Evolutionary conservation across 768 basidiomycete species (phyloP).

Genomic region (Crassisporium funariophilum): DNA sequence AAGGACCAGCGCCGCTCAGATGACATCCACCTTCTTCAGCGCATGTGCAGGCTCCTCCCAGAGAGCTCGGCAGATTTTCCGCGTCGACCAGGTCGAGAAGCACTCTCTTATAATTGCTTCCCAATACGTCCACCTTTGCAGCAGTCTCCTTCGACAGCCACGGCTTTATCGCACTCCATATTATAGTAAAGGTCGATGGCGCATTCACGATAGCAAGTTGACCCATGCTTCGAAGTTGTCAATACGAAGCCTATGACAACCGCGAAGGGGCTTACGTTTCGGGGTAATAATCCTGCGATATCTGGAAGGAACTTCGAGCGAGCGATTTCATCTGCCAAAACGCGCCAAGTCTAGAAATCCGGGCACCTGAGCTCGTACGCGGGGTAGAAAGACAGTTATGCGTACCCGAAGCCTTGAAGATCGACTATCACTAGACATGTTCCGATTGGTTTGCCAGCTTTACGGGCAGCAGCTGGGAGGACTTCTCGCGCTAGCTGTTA

Average conservation of each 20-base stretch:
- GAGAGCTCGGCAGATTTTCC: slow-evolving; percentile 58
- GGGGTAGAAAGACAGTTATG: slow-evolving; percentile 3
- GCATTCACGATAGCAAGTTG: slow-evolving; percentile 73
- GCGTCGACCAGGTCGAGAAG: slow-evolving; percentile 63
- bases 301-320: slow-evolving; percentile 63
- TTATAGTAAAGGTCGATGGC: slow-evolving; percentile 69
- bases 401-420: slow-evolving; percentile 69
- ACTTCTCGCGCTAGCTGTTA: slow-evolving; percentile 59
- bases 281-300: slow-evolving; percentile 79
- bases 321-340: slow-evolving; percentile 79
- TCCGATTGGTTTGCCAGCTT: slow-evolving; percentile 51
- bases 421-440: slow-evolving; percentile 68
- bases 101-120: slow-evolving; percentile 55
- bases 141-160: slow-evolving; percentile 77
- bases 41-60: slow-evolving; percentile 74
- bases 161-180: slow-evolving; percentile 69
- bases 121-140: slow-evolving; percentile 67
- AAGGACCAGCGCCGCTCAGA: slow-evolving; percentile 67
- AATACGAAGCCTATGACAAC: not conserved
- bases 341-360: slow-evolving; percentile 49
- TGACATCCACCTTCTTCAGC: slow-evolving; percentile 56
- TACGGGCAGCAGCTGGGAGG: slow-evolving; percentile 63
- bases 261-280: slow-evolving; percentile 51
- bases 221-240: slow-evolving; percentile 57
- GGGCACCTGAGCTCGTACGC: slow-evolving; percentile 1